These are phyloP conservation scores for Toxicodendron radicans DNA, from an alignment of 345 rosid genomes.

Conservation along the genomic window DNA sequence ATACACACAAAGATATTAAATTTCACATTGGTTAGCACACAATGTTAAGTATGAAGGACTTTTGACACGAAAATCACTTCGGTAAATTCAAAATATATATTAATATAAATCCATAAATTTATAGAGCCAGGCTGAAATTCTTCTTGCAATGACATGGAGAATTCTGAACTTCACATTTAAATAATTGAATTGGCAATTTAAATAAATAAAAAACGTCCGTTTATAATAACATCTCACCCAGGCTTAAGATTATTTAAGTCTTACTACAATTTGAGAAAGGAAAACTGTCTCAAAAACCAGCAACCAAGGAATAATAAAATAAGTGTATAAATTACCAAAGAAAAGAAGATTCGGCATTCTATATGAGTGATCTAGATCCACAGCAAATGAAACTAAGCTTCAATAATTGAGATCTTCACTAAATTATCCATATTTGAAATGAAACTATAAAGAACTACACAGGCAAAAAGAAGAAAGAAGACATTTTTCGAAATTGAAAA, in stretches of 20 bases:
- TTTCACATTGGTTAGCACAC: background rate
- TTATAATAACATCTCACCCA: background rate
- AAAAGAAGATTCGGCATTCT: conserved; percentile 1
- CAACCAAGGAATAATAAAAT: background rate
- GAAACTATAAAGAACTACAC: background rate
- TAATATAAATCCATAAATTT: background rate
- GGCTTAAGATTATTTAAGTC: background rate
- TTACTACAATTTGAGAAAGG: background rate
- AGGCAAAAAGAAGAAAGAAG: conserved; percentile 5
- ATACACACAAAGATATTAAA: background rate
- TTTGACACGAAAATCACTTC: background rate
- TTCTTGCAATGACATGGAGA: background rate
- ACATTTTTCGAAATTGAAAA: background rate
- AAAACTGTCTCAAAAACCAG: background rate
- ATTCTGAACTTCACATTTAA: background rate
- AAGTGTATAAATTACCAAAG: background rate
- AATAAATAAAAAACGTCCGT: too few relatives aligned
- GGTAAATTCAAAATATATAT: background rate
- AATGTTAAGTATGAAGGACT: background rate
- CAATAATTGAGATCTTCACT: background rate
- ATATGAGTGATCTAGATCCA: background rate
- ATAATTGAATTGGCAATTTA: background rate
- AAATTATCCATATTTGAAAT: background rate
- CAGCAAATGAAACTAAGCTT: background rate
- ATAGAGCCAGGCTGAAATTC: background rate